Percentiles rank a stretch among this genome's conserved stretches.
Conservation (phyloP, 2,329 filamentous ascomycete genomes). For the Penicillium hordei region DNA sequence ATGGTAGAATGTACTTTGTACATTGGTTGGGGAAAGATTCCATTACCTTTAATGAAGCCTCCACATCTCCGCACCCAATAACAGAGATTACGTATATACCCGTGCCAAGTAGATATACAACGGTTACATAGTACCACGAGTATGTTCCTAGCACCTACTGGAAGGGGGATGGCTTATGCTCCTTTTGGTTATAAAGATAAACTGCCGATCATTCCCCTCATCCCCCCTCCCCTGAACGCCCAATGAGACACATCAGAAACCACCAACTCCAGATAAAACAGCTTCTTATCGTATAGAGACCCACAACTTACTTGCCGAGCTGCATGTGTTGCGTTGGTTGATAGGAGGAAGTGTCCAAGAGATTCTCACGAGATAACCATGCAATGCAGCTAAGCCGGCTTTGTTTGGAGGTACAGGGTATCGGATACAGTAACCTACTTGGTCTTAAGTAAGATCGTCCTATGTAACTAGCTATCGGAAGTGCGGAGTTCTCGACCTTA, state of each 20-base stretch:
- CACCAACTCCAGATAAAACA: not conserved
- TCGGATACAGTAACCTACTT: not conserved
- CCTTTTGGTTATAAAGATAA: not conserved
- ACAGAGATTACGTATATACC: too few species aligned
- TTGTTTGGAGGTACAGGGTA: not conserved
- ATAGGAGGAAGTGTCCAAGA: not conserved
- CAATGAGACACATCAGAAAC: not conserved
- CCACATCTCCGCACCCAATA: too few species aligned
- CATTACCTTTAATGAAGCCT: too few species aligned
- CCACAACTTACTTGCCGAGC: not conserved
- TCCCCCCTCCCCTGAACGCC: not conserved
- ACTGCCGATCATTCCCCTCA: not conserved
- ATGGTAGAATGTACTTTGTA: not conserved
- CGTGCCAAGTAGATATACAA: too few species aligned
- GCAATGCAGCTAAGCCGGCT: not conserved
- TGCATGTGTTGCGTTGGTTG: not conserved
- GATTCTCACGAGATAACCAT: not conserved
- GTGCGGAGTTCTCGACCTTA: not conserved
- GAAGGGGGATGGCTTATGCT: not conserved
- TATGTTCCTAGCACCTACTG: too few species aligned
- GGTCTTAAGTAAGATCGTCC: not conserved
- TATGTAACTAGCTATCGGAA: not conserved
- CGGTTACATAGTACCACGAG: too few species aligned
- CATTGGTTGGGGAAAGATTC: too few species aligned
- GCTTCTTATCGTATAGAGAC: not conserved